Base-by-base conservation (phyloP, 2,329 filamentous ascomycete genomes). In the Calcarisporium arbuscula region DNA sequence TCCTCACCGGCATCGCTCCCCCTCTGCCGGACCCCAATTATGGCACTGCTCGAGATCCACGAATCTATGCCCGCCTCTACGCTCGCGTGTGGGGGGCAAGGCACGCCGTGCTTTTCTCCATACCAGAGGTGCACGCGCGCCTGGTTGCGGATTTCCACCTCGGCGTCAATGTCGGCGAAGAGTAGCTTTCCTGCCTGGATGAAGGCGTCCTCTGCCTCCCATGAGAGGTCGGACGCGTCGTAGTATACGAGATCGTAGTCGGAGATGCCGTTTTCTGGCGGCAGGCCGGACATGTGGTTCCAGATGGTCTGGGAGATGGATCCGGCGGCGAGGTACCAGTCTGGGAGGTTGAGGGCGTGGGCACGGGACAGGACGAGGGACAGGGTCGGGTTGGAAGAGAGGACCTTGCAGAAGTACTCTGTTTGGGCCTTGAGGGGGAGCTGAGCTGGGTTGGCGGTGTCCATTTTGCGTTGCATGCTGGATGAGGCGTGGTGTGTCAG, bases 51-150 rank as follows among this genome's bases (percentile, higher is more conserved):
- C 2, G 56, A 51, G 11, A 58, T 51, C 57, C 57, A 62, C 1
- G 51, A 41, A 15, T 49, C 46, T 30, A 62, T 62, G 0, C 53
- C 56, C 1, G 45, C 50, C 20, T 62, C 58, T 0, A 48, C 47
- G 1, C 52, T 56, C 9, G 26, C 27, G 11, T 60, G 56, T 9
- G 42, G 43, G 1, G 58, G 43, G 18, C 56, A 60, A 2, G 48
- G 42, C 0, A 42, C 38, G 5, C 58, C 55, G 11, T 54, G 57
- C 25, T 54, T 57, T 20, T 48, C 26, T 31, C 43, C 44, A 15
- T 60, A 62, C 58, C 58, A 62, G 0, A 62, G 41, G 27, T 62
- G 58, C 9, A 62, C 58, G 8, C 58, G 51, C 3, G 58, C 58
- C 32, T 62, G 58, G 25, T 62, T 62, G 11, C 58, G 53, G 11